phyloP scores from a whole-genome alignment of 2,329 filamentous ascomycete species.

The Colletotrichum spaethianum region DNA sequence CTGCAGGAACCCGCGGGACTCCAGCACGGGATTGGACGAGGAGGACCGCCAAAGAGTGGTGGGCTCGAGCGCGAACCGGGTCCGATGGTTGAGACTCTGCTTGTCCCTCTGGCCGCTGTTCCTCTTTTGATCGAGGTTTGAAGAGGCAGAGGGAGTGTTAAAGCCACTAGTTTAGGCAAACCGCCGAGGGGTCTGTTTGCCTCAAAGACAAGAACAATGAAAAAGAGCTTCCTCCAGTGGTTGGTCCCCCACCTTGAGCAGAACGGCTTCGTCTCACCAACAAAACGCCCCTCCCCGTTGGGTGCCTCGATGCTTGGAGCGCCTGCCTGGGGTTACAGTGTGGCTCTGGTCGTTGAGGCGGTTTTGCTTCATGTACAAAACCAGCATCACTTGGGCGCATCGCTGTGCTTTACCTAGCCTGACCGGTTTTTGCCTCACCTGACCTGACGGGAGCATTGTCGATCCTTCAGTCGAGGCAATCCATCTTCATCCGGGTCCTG shows the following conservation, averaged over 20 bases:
- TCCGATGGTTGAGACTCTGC: not conserved
- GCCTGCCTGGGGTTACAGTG: not conserved
- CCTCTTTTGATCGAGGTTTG: not conserved
- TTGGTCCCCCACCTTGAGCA: too few species aligned
- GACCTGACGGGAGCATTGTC: not conserved
- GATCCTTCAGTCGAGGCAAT: not conserved
- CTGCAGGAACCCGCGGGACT: constrained; percentile 5
- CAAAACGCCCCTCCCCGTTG: not conserved
- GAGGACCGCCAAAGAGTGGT: not conserved
- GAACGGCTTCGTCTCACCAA: constrained; percentile 5
- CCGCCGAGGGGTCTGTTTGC: not conserved
- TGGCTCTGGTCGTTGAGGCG: constrained; percentile 5
- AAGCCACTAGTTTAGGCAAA: constrained; percentile 13
- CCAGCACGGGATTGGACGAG: constrained; percentile 1
- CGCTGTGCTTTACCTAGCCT: not conserved
- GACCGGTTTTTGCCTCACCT: not conserved
- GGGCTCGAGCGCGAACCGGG: constrained; percentile 14
- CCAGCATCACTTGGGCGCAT: not conserved
- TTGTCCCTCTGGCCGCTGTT: not conserved
- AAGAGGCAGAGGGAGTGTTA: not conserved
- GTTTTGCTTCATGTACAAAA: not conserved
- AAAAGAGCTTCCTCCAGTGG: not conserved
- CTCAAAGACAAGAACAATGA: constrained; percentile 15
- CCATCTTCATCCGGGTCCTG: not conserved
- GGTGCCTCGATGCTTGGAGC: not conserved